phyloP scores from a whole-genome alignment of 148 eudicot genomes.

The Vaccinium vitisidaea region DNA sequence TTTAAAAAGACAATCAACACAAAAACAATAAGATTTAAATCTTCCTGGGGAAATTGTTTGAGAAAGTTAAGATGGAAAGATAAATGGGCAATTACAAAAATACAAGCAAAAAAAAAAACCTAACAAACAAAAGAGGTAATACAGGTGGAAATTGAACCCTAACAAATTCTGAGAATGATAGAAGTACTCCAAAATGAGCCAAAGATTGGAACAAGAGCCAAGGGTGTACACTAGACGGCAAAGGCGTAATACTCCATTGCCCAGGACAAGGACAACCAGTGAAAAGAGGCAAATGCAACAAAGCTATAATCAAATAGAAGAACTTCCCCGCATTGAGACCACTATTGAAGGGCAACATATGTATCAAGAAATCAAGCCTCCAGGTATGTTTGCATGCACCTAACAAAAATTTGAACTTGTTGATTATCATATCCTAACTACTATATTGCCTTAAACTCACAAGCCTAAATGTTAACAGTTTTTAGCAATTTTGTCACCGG shows the following conservation, averaged over 20 bases:
- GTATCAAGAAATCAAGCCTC: neutral
- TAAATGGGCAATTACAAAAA: neutral
- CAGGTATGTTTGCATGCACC: neutral
- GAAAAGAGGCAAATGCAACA: neutral
- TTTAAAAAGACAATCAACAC: neutral
- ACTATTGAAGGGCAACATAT: neutral
- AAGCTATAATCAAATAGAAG: neutral
- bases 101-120: neutral
- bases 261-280: neutral
- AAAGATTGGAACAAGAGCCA: neutral
- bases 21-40: neutral
- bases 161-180: neutral
- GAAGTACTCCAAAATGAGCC: neutral
- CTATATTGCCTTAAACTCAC: neutral
- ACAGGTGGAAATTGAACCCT: neutral
- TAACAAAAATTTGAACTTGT: neutral
- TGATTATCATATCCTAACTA: neutral
- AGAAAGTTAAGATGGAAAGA: neutral
- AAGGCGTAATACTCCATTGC: neutral
- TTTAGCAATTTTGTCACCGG: neutral
- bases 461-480: neutral
- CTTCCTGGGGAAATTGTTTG: neutral
- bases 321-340: neutral
- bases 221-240: neutral
- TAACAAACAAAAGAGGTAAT: neutral